phyloP scores from a whole-genome alignment of 2,329 filamentous ascomycete genomes.

The Cladophialophora psammophila region DNA sequence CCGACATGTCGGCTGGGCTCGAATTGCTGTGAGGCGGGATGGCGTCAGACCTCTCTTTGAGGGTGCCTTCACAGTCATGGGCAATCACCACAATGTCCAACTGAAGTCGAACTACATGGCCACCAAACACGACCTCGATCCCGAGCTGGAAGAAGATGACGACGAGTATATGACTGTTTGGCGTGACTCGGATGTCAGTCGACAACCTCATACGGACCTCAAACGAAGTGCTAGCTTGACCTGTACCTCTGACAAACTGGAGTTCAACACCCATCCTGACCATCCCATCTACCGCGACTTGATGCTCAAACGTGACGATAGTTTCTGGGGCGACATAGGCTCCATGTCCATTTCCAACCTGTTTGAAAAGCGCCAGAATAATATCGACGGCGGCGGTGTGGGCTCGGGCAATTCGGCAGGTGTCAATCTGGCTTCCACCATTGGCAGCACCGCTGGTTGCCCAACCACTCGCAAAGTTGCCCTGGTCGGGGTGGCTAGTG shows the following conservation, averaged over 20 bases:
- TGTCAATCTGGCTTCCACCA: slow-evolving; percentile 77
- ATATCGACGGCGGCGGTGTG: slow-evolving; percentile 67
- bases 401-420: slow-evolving; percentile 77
- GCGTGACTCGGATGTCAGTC: slow-evolving; percentile 82
- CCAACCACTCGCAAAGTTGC: slow-evolving; percentile 90
- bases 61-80: slow-evolving; percentile 81
- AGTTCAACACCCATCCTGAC: slow-evolving; percentile 77
- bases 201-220: slow-evolving; percentile 65
- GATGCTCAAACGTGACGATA: slow-evolving; percentile 57
- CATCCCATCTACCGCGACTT: slow-evolving; percentile 67
- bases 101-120: slow-evolving; percentile 75
- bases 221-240: slow-evolving; percentile 64
- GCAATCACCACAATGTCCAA: slow-evolving; percentile 87
- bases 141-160: slow-evolving; percentile 62
- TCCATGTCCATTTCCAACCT: slow-evolving; percentile 69
- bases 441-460: slow-evolving; percentile 84
- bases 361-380: slow-evolving; percentile 70
- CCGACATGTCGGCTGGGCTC: slow-evolving; percentile 85
- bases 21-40: slow-evolving; percentile 79
- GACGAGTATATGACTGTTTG: slow-evolving; percentile 89
- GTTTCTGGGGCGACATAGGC: slow-evolving; percentile 65
- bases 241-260: slow-evolving; percentile 77
- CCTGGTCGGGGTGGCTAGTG: slow-evolving; percentile 87
- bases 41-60: slow-evolving; percentile 83
- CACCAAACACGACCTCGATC: slow-evolving; percentile 76